Base-by-base conservation (phyloP, 331 rosid genomes). In the Spiraea crenata region DNA sequence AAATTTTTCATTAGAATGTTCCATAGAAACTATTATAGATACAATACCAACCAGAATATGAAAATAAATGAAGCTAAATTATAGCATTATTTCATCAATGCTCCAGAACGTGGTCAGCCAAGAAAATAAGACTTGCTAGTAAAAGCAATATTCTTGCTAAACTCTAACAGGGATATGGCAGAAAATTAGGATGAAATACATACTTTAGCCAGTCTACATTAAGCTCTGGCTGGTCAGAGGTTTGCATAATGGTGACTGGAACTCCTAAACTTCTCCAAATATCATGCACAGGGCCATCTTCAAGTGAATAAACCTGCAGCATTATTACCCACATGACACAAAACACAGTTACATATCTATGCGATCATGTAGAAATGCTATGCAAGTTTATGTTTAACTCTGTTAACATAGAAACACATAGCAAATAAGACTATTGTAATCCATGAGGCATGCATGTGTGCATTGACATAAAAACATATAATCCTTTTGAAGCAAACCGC, bases 191-290 rank as follows among this genome's bases (percentile, higher is more conserved):
- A 57, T 39, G 52, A 66, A 17, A 73, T 16, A 14, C 85, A 74
- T 95, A 95, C 99, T 74, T 89, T 54, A 95, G 95, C 98, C 99
- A 95, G 77, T 95, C 99, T 48, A 95, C 86, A 45, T 61, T 57
- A 70, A 76, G 78, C 82, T 69, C 80, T 5, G 70, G 58, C 73
- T 81, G 84, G 70, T 84, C 85, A 84, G 86, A 84, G 47, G 88
- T 74, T 80, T 71, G 86, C 78, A 86, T 79, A 62, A 91, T 52
- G 69, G 76, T 73, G 19, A 89, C 74, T 4, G 87, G 85, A 75
- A 86, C 85, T 75, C 90, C 89, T 73, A 89, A 75, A 70, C 74
- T 81, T 77, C 66, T 88, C 99, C 99, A 95, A 69, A 74, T 77
- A 70, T 68, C 76, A 76, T 41, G 87, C 66, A 70, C 88, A 46